Evolutionary conservation across 306 rosid species (phyloP).

Genomic region (Albizia julibrissin): DNA sequence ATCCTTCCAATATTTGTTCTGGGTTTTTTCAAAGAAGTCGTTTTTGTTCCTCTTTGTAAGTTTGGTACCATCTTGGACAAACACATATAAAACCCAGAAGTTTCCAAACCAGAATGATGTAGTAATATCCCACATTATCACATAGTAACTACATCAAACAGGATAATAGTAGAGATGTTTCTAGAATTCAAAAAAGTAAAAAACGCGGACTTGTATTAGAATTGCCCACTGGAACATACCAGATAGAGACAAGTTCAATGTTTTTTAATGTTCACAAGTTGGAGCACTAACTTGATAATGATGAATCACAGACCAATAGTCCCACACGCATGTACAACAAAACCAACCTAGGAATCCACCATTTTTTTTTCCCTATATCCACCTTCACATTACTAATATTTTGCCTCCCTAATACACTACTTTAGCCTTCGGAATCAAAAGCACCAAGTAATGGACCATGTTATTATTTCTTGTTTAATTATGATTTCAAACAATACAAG

Average conservation of each 20-base stretch:
- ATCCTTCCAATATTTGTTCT: neutral
- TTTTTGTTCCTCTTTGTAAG: neutral
- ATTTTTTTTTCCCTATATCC: neutral
- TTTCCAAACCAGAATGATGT: neutral
- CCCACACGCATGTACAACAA: slow-evolving; percentile 20
- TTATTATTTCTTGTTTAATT: neutral
- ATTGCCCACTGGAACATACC: neutral
- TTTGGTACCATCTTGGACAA: neutral
- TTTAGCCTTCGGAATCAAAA: neutral
- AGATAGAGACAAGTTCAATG: neutral
- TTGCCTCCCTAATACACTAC: neutral
- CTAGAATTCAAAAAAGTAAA: slow-evolving; percentile 13
- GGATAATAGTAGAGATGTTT: neutral
- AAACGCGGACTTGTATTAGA: neutral
- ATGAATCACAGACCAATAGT: neutral
- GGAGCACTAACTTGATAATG: slow-evolving; percentile 26
- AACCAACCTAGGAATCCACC: slow-evolving; percentile 38
- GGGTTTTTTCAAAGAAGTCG: neutral
- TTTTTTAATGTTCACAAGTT: neutral
- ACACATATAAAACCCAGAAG: neutral
- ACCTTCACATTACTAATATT: neutral
- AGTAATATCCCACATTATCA: neutral
- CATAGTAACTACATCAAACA: neutral
- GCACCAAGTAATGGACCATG: slow-evolving; percentile 41
- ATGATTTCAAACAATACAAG: neutral